These are phyloP conservation scores for Exophiala dermatitidis DNA, from an alignment of 2,329 filamentous ascomycete species.

Conservation along the genomic window DNA sequence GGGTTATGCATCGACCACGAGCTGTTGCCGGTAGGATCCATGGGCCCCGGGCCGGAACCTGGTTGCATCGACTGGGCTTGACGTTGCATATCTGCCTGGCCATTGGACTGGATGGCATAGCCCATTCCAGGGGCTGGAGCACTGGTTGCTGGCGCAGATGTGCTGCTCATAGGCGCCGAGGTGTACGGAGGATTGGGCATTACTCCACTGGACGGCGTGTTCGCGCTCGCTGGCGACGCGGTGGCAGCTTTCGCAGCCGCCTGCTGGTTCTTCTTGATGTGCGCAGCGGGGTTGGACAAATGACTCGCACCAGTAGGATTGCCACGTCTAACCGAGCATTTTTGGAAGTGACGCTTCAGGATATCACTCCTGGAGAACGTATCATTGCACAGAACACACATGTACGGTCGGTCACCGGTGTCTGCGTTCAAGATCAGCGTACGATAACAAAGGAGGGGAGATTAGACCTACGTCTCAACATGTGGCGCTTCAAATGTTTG, in stretches of 20 bases:
- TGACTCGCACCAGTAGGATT: conserved; percentile 94
- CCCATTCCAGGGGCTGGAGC: conserved; percentile 24
- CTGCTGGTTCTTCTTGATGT: conserved; percentile 65
- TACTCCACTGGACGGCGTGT: conserved; percentile 19
- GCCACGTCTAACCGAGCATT: conserved; percentile 92
- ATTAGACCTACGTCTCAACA: conserved; percentile 73
- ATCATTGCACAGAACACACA: conserved; percentile 95
- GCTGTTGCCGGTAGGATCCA: conserved; percentile 25
- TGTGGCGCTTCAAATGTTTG: conserved; percentile 94
- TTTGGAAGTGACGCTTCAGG: conserved; percentile 97
- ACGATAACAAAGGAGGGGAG: conserved; percentile 2
- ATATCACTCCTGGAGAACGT: conserved; percentile 98
- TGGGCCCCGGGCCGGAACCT: conserved; percentile 15
- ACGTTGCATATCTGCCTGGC: conserved; percentile 24
- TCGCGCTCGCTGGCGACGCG: conserved; percentile 19
- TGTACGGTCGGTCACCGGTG: conserved; percentile 95
- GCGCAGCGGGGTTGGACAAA: conserved; percentile 83
- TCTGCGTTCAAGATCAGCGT: conserved; percentile 51
- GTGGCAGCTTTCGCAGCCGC: conserved; percentile 30
- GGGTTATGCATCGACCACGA: conserved; percentile 41
- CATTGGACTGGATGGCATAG: conserved; percentile 21
- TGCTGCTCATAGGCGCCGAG: conserved; percentile 23
- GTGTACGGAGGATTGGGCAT: conserved; percentile 26
- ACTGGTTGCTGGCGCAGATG: conserved; percentile 24
- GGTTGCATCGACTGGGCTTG: conserved; percentile 24